phyloP scores from a whole-genome alignment of 768 basidiomycete species.

The Tylopilus plumbeoviolaceoides region DNA sequence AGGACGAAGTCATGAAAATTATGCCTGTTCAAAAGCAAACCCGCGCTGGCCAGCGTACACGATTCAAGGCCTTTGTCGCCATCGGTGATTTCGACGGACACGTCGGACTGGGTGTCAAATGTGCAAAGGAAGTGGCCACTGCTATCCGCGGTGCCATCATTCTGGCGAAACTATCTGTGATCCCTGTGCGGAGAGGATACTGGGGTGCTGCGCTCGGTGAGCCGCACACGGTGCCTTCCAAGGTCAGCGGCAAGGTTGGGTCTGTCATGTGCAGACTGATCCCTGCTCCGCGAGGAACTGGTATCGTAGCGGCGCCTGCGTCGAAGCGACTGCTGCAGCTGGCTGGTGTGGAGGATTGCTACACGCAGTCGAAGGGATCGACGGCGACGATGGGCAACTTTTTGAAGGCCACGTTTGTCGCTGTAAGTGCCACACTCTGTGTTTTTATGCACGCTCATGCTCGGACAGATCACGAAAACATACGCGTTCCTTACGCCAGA shows the following conservation, averaged over 20 bases:
- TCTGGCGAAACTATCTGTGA: conserved; percentile 94
- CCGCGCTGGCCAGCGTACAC: conserved; percentile 97
- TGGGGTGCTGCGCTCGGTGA: conserved; percentile 99
- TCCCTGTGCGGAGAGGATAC: conserved; percentile 98
- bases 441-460: conserved; percentile 1
- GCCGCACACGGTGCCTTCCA: conserved; percentile 98
- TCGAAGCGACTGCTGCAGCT: conserved; percentile 95
- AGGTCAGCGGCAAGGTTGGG: conserved; percentile 97
- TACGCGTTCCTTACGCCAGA: conserved; percentile 98
- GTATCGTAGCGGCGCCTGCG: conserved; percentile 98
- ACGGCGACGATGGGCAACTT: conserved; percentile 99
- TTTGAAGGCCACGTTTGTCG: conserved; percentile 94
- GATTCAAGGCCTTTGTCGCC: conserved; percentile 99
- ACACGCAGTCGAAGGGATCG: conserved; percentile 97
- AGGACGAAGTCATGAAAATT: conserved; percentile 99
- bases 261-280: conserved; percentile 99
- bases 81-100: conserved; percentile 99
- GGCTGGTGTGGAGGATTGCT: conserved; percentile 96
- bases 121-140: conserved; percentile 99
- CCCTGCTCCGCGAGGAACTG: conserved; percentile 97
- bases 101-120: conserved; percentile 99
- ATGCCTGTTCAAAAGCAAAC: conserved; percentile 99
- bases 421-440: conserved; percentile 47
- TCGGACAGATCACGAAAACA: conserved; percentile 85
- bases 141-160: conserved; percentile 99